Conservation (phyloP, 306 rosid species). For the Sindora glabra region DNA sequence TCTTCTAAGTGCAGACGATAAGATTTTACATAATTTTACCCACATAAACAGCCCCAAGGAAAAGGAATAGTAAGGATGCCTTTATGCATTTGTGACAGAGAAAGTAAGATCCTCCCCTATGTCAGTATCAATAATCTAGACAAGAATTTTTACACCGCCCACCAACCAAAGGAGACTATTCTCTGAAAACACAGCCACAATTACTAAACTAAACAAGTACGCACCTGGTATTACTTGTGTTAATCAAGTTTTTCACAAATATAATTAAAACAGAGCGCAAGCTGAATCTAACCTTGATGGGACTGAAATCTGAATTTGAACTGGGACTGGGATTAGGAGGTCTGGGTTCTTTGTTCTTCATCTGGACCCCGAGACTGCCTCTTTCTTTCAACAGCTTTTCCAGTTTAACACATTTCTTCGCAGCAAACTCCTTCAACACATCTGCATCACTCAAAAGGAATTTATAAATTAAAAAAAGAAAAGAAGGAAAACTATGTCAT, state of each 20-base stretch:
- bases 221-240: too few species aligned
- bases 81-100: background rate
- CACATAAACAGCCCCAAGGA: background rate
- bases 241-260: too few species aligned
- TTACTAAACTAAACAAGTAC: too few species aligned
- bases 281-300: slow-evolving; percentile 22
- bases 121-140: background rate
- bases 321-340: slow-evolving; percentile 21
- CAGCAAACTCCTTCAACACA: slow-evolving; percentile 87
- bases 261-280: background rate
- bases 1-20: background rate
- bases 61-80: background rate
- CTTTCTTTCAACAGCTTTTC: slow-evolving; percentile 64
- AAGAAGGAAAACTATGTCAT: background rate
- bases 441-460: slow-evolving; percentile 28
- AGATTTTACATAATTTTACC: background rate
- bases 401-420: slow-evolving; percentile 69
- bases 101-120: background rate
- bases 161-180: background rate
- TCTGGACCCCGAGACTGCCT: slow-evolving; percentile 35
- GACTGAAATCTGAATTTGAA: slow-evolving; percentile 16
- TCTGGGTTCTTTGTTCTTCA: slow-evolving; percentile 30
- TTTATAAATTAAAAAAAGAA: background rate
- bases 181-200: too few species aligned
- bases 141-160: background rate